These are phyloP conservation scores for Lipomyces yamadae DNA, from an alignment of 805 yeast genomes.

Conservation along the genomic window DNA sequence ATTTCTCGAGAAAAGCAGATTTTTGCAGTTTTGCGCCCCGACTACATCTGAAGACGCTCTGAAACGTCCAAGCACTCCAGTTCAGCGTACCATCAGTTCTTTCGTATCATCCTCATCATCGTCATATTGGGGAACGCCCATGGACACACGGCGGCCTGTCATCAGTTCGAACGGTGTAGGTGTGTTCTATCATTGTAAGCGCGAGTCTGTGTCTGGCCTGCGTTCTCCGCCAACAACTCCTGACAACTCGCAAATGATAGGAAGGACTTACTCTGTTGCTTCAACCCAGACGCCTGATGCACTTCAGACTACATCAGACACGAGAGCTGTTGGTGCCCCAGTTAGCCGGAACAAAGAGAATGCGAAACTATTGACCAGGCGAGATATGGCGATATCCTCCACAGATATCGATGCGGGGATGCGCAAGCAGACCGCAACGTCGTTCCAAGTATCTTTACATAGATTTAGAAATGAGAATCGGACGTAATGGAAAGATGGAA, in stretches of 20 bases:
- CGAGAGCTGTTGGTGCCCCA: neutral
- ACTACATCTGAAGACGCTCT: neutral
- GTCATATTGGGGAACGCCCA: neutral
- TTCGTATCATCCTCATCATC: neutral
- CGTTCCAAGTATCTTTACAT: conserved; percentile 1
- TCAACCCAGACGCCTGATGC: neutral
- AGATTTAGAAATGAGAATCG: conserved; percentile 5
- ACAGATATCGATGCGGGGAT: neutral
- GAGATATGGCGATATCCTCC: neutral
- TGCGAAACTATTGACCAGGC: neutral
- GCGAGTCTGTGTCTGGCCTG: neutral
- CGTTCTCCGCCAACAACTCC: neutral
- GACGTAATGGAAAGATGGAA: neutral
- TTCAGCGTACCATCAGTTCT: neutral
- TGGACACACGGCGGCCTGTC: neutral
- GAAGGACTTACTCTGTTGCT: neutral
- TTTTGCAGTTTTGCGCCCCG: conserved; percentile 15
- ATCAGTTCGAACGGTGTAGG: conserved; percentile 7
- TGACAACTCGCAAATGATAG: neutral
- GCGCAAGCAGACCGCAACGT: neutral
- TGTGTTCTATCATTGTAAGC: neutral
- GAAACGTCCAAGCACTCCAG: neutral
- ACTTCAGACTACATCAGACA: neutral
- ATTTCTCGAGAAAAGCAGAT: conserved; percentile 5
- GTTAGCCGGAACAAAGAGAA: neutral